phyloP scores from a whole-genome alignment of 2,329 filamentous ascomycete species.

The Chalaropsis thielavioides region DNA sequence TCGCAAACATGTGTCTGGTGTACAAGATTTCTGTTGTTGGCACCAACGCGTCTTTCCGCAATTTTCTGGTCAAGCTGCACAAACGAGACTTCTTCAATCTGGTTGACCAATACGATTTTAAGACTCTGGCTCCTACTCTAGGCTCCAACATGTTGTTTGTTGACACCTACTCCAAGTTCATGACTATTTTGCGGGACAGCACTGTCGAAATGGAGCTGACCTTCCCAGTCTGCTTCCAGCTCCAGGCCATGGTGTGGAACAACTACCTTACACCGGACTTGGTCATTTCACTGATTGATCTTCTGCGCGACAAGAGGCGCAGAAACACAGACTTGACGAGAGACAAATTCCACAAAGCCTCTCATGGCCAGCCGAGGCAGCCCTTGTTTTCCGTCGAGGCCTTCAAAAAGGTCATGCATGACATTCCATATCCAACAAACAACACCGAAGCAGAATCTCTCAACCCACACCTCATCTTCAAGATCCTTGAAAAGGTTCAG shows the following conservation, averaged over 20 bases:
- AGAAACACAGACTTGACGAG: slow-evolving; percentile 16
- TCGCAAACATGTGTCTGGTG: slow-evolving; percentile 9
- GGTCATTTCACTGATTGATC: slow-evolving; percentile 32
- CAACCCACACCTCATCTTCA: slow-evolving; percentile 29
- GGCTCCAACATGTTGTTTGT: slow-evolving; percentile 8
- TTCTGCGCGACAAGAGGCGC: slow-evolving; percentile 25
- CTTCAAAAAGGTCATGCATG: slow-evolving; percentile 36
- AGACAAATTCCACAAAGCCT: not conserved
- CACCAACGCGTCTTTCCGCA: not conserved
- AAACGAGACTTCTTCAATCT: slow-evolving; percentile 9
- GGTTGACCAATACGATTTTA: slow-evolving; percentile 2
- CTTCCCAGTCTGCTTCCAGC: slow-evolving; percentile 45
- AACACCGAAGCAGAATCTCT: slow-evolving; percentile 32
- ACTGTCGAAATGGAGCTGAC: slow-evolving; percentile 27
- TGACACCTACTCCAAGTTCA: slow-evolving; percentile 19
- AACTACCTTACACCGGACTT: slow-evolving; percentile 44
- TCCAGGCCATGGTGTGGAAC: slow-evolving; percentile 49
- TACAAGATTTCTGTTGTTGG: slow-evolving; percentile 11
- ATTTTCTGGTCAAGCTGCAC: not conserved
- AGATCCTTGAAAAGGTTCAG: slow-evolving; percentile 30
- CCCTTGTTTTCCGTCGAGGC: slow-evolving; percentile 37
- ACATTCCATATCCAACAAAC: slow-evolving; percentile 41
- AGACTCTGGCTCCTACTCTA: not conserved
- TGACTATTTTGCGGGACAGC: slow-evolving; percentile 24
- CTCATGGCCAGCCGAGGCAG: slow-evolving; percentile 11